Conservation (phyloP, 345 rosid genomes). For the Melaleuca alternifolia region DNA sequence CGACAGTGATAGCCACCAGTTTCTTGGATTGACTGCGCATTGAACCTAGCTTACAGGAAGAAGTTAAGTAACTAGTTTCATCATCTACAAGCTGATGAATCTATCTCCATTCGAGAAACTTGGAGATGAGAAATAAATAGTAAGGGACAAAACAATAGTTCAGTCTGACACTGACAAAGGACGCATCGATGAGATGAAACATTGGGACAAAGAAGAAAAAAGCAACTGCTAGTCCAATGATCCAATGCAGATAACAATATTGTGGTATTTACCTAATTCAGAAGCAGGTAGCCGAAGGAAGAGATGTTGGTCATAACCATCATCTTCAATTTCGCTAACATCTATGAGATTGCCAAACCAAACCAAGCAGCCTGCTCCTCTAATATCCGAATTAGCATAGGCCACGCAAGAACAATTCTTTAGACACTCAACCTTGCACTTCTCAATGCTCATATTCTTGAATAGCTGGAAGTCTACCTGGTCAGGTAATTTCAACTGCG, state of each 20-base stretch:
- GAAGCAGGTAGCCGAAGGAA: neutral
- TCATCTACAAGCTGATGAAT: neutral
- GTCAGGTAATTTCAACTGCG: slow-evolving; percentile 9
- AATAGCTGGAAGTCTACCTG: slow-evolving; percentile 7
- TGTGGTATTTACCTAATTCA: neutral
- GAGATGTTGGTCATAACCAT: neutral
- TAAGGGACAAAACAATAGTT: neutral
- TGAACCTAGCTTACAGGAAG: neutral
- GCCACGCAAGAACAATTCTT: slow-evolving; percentile 24
- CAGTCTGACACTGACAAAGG: neutral
- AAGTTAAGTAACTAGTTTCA: neutral
- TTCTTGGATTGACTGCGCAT: too few relatives aligned
- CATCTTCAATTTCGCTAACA: rapidly evolving
- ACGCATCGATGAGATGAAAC: neutral
- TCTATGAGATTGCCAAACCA: slow-evolving; percentile 9
- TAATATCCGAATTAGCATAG: slow-evolving; percentile 11
- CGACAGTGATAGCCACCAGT: too few relatives aligned
- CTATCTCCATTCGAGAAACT: neutral
- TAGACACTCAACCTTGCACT: slow-evolving; percentile 12
- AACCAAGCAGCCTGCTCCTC: slow-evolving; percentile 19
- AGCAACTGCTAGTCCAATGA: neutral
- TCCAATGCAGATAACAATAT: neutral
- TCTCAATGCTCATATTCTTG: slow-evolving; percentile 6
- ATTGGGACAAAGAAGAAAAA: neutral
- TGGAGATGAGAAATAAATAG: neutral